phyloP scores from a whole-genome alignment of 2,329 filamentous ascomycete genomes.

The Ceratocystis alfenasii region DNA sequence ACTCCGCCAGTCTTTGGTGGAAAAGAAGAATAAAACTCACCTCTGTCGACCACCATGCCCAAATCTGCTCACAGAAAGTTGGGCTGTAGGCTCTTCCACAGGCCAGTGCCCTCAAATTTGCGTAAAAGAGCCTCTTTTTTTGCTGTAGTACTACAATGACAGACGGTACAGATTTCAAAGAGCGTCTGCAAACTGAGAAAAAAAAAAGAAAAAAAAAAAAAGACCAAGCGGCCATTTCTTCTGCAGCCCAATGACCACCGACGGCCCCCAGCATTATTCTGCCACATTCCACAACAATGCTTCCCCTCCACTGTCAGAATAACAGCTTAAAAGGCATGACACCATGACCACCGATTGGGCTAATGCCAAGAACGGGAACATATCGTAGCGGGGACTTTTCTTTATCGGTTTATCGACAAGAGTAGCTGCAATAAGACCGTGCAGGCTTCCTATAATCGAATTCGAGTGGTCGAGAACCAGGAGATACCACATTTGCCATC shows the following conservation, averaged over 20 bases:
- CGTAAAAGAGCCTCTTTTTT: background rate
- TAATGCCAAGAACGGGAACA: slow-evolving; percentile 50
- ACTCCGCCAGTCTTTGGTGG: too few species aligned
- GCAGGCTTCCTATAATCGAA: slow-evolving; percentile 54
- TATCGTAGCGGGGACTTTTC: slow-evolving; percentile 32
- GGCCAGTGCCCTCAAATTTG: background rate
- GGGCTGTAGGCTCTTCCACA: slow-evolving; percentile 44
- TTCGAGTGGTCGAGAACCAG: slow-evolving; percentile 54
- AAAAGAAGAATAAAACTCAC: slow-evolving; percentile 28
- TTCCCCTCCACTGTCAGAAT: slow-evolving; percentile 42
- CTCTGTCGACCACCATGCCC: slow-evolving; percentile 31
- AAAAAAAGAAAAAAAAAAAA: slow-evolving; percentile 31
- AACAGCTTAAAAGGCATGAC: slow-evolving; percentile 53
- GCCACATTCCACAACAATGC: slow-evolving; percentile 53
- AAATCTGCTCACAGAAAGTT: slow-evolving; percentile 43
- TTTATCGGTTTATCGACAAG: slow-evolving; percentile 32
- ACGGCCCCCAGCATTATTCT: slow-evolving; percentile 45
- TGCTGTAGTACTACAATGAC: slow-evolving; percentile 47
- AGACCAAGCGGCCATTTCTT: slow-evolving; percentile 43
- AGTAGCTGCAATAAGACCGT: slow-evolving; percentile 34
- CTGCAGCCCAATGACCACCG: slow-evolving; percentile 37
- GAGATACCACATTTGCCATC: slow-evolving; percentile 50
- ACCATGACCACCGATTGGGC: slow-evolving; percentile 45
- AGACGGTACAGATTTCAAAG: slow-evolving; percentile 5
- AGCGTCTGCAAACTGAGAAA: slow-evolving; percentile 36